Base-by-base conservation (phyloP, 2,329 filamentous ascomycete species). In the Hymenoscyphus infarciens region DNA sequence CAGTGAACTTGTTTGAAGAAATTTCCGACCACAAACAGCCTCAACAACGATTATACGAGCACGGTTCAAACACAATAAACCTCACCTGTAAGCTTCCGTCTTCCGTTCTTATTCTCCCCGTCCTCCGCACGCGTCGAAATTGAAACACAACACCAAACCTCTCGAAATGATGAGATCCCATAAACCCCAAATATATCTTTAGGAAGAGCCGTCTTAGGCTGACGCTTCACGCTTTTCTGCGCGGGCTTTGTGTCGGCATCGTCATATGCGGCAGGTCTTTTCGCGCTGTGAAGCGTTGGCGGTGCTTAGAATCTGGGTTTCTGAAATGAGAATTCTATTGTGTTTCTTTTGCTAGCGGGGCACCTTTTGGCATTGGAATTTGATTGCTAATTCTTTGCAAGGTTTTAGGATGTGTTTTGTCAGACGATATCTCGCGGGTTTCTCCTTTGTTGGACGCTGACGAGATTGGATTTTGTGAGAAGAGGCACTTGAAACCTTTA, bases 121-220 rank as follows among this genome's bases (percentile, higher is more conserved):
- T 42, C 39, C 45, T 19, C 10, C 19, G 19, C 10, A 22, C 19
- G 11, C 19, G 19, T 11, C 19, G 19, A 13, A 38, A 38, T 52
- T 22, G n/a, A 15, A 52, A 27, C 19, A 19, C 13, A 25, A 31
- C 35, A 31, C 45, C n/a, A 33, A 22, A 45, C n/a, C 56, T 33
- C 60, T 52, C 63, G 60, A 66, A 62, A 72, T 72, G 70, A 72
- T 72, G 71, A 72, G 61, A 70, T 70, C 67, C 66, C 68, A 68
- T 65, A 56, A 69, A 60, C 65, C 68, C 59, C 56, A 63, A 52
- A 65, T 31, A 64, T 63, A 71, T 70, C 66, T 69, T 70, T 70
- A 72, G 71, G 71, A 72, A 72, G 71, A 72, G 71, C 71, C 71
- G 71, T 65, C 67, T 66, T 62, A 72, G 69, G 71, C 69, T 59